A percentile compares a stretch with the other conserved stretches of the same genome.
These are phyloP conservation scores for Neonectria faginata DNA, from an alignment of 2,329 filamentous ascomycete genomes.

Conservation along the genomic window DNA sequence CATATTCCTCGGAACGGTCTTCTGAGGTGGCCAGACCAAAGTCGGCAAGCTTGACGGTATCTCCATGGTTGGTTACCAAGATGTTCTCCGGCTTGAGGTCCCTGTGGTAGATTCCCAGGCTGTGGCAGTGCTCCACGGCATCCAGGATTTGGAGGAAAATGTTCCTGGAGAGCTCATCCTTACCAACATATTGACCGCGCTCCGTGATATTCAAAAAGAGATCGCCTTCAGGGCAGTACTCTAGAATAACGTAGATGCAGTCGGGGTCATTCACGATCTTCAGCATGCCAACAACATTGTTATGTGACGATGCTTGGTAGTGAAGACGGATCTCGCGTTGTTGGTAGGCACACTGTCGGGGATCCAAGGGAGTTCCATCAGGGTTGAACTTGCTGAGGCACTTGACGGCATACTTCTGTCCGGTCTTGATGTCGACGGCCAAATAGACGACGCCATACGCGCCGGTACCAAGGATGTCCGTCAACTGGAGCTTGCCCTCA, in stretches of 20 bases:
- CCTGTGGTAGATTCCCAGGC: conserved; percentile 92
- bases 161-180: conserved; percentile 86
- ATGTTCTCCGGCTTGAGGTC: conserved; percentile 99
- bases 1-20: conserved; percentile 89
- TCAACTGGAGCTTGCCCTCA: conserved; percentile 85
- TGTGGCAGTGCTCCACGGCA: conserved; percentile 95
- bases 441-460: conserved; percentile 97
- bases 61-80: conserved; percentile 86
- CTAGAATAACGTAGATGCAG: conserved; percentile 95
- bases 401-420: conserved; percentile 92
- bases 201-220: conserved; percentile 98
- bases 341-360: conserved; percentile 89
- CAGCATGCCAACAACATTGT: conserved; percentile 92
- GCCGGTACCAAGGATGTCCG: conserved; percentile 87
- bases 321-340: conserved; percentile 93
- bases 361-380: conserved; percentile 78
- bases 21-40: conserved; percentile 95
- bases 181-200: conserved; percentile 90
- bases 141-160: conserved; percentile 96
- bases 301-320: conserved; percentile 87
- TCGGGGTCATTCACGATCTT: conserved; percentile 93
- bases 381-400: conserved; percentile 91
- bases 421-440: conserved; percentile 84
- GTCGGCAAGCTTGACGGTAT: conserved; percentile 94
- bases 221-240: conserved; percentile 97